phyloP scores from a whole-genome alignment of 345 rosid species.

The Eutrema heterophyllum region DNA sequence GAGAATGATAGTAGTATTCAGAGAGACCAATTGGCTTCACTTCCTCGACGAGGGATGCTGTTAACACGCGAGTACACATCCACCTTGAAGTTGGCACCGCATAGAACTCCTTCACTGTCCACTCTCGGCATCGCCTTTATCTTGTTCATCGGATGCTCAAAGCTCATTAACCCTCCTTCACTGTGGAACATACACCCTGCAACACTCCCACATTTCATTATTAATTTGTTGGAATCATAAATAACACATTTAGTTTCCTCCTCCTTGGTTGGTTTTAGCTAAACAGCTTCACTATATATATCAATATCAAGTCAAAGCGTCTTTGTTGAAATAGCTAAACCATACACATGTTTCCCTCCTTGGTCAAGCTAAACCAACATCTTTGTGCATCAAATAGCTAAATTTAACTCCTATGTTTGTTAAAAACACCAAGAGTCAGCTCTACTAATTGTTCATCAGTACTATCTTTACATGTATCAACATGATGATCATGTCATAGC shows the following conservation, averaged over 20 bases:
- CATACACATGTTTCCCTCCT: neutral
- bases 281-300: neutral
- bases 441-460: neutral
- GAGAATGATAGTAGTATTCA: constrained; percentile 12
- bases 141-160: constrained; percentile 83
- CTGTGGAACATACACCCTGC: constrained; percentile 90
- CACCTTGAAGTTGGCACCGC: constrained; percentile 91
- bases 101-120: constrained; percentile 85
- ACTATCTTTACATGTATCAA: neutral
- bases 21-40: constrained; percentile 81
- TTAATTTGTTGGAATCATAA: neutral
- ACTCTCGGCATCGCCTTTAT: constrained; percentile 87
- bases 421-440: neutral
- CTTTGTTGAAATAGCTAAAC: neutral
- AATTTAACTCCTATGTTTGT: neutral
- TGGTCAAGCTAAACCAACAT: neutral
- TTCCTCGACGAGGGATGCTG: constrained; percentile 84
- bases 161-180: constrained; percentile 88
- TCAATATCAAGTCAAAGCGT: neutral
- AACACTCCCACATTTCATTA: neutral
- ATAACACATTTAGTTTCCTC: neutral
- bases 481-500: neutral
- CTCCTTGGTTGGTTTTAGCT: neutral
- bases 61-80: constrained; percentile 62
- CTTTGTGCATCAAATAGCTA: neutral